Evolutionary conservation across 306 rosid genomes (phyloP).

Genomic region (Cucurbita argyrosperma): DNA sequence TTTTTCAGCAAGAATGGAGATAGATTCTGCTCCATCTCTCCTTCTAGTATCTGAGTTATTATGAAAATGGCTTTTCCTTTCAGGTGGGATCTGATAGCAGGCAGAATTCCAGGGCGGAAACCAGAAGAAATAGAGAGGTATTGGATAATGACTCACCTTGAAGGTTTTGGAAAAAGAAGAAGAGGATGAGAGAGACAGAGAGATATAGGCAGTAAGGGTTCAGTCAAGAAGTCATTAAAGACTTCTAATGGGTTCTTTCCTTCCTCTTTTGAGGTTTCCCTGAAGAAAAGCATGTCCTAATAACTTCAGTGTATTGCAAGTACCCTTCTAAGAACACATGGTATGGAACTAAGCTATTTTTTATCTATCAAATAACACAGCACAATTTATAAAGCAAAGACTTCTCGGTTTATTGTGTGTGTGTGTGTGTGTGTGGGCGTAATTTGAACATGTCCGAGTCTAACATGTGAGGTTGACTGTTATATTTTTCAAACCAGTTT

Average conservation of each 20-base stretch:
- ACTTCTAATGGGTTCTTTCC: neutral
- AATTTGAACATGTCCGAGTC: neutral
- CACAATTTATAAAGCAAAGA: neutral
- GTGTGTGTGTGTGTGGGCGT: neutral
- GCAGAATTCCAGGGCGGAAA: constrained; percentile 7
- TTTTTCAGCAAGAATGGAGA: neutral
- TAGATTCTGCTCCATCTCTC: neutral
- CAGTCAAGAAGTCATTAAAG: neutral
- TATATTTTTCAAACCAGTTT: neutral
- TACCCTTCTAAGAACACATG: neutral
- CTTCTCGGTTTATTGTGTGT: neutral
- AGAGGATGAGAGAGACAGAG: neutral
- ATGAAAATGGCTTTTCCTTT: neutral
- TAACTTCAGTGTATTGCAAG: constrained; percentile 6
- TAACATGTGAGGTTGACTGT: neutral
- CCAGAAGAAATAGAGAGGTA: constrained; percentile 20
- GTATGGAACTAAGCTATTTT: neutral
- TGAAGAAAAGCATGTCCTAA: neutral
- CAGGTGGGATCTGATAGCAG: constrained; percentile 19
- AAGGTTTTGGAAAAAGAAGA: constrained; percentile 7
- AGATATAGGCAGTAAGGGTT: neutral
- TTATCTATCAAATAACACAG: neutral
- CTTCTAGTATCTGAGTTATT: neutral
- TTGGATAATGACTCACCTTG: constrained; percentile 20
- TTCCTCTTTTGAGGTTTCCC: neutral